Evolutionary conservation across 1,139 yeast species (phyloP), one percentile per base, ranked within the genome.

Genomic region (Candida tunisiensis): DNA sequence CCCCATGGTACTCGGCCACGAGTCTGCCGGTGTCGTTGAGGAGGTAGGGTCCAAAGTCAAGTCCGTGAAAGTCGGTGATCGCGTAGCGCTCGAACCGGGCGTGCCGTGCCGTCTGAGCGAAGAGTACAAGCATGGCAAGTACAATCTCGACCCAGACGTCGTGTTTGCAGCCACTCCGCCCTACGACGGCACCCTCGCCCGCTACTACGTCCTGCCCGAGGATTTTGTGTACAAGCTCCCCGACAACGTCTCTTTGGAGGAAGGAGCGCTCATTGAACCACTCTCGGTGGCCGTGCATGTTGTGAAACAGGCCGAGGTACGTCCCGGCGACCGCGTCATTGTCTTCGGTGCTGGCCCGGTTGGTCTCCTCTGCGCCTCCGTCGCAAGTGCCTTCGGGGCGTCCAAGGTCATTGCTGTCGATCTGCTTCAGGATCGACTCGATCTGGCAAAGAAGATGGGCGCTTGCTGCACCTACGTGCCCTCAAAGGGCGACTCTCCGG

Each of bases 301-400:
- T 4, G 63, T 73, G 34, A 75, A 72, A 48, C 61, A 70, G 32
- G 79, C 77, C n/a, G 62, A 62, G 18, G 58, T 78, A 31, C 61
- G 55, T 24, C 69, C 77, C 37, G 92, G 91, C 34, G 91, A 79
- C 35, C 60, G 65, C 8, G 79, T 74, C 15, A 72, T 73, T 22
- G 77, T 83, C 4, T 75, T 78, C 40, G 95, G 95, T 28, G 94
- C 93, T 17, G 95, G 95, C 8, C 94, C 95, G 7, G 88, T 83
- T 35, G 95, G 95, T 20, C 55, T 83, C 27, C 59, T 83, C 34
- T 62, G 74, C 28, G 93, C 92, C 19, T 68, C 77, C 23, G 74
- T 74, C 19, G 92, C 91, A 13, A 65, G 65, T 31, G 78, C 85
- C 9, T 78, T 75, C 39, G 95, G 95, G 20, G 93, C 94, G 5